Evolutionary conservation across 352 stramenopile species (phyloP), one percentile per base, ranked within the genome.

Genomic region (Globisporangium lucens): DNA sequence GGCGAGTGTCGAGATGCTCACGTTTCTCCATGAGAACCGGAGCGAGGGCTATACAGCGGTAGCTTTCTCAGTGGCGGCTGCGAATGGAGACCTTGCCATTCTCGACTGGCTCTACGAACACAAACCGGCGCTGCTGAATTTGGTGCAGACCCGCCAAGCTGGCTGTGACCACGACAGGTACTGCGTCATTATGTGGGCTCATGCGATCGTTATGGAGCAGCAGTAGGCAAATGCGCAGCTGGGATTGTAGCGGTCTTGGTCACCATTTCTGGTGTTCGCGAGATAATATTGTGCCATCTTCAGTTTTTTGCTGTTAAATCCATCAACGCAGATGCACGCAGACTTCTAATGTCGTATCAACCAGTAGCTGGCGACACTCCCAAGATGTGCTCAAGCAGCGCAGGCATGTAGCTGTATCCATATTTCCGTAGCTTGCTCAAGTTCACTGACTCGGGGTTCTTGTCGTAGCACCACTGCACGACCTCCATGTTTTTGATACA

Each of bases 401-500:
- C 56, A 6, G 33, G 20, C 33, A 61, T 47, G 33, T 33, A 61
- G 20, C 20, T 33, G 9, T 9, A 10, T 2, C 6, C 17, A 51
- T 30, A 13, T 6, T 12, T 2, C 15, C 2, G 20, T 17, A 61
- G 20, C 2, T 7, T 46, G 56, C 13, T 4, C 6, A 49, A 13
- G 17, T 47, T 8, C 20, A 61, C 33, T 0, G 33, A 7, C 20
- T 47, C 6, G 1, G 33, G 56, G 33, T 61, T 47, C 20, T 61
- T 61, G 56, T n/a, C 56, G 33, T 22, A 49, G 56, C 46, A 8
- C 56, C 56, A 61, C 33, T 49, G 56, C 9, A 47, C 30, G 2
- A 46, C 29, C 53, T 60, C 53, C 53, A 27, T 27, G 53, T 43
- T 33, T 6, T 27, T 4, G 29, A 43, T 43, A 13, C 24, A 17